These are phyloP conservation scores for Dactylonectria macrodidyma DNA, from an alignment of 2,329 filamentous ascomycete genomes.

Conservation along the genomic window DNA sequence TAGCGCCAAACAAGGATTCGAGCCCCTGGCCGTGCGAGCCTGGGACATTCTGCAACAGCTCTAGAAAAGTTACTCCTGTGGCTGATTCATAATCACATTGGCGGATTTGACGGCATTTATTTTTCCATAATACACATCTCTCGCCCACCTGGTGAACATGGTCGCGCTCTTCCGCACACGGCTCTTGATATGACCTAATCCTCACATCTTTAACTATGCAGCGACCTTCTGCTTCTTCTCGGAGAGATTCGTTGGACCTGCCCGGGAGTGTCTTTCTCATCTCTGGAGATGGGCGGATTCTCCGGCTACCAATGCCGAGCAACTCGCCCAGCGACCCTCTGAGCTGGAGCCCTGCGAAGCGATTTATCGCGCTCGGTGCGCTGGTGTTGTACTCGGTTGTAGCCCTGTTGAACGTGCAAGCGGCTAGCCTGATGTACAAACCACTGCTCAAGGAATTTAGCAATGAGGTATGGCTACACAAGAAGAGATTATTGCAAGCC, in stretches of 20 bases:
- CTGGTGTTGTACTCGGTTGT: constrained; percentile 3
- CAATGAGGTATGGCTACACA: neutral
- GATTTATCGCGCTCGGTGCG: neutral
- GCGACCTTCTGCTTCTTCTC: neutral
- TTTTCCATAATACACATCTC: neutral
- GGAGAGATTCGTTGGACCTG: neutral
- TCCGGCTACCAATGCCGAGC: constrained; percentile 17
- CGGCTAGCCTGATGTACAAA: neutral
- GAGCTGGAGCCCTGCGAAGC: constrained; percentile 8
- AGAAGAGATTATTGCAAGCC: neutral
- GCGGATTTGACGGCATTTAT: neutral
- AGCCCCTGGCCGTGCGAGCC: neutral
- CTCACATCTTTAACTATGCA: neutral
- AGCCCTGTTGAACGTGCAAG: neutral
- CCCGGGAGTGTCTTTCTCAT: constrained; percentile 14
- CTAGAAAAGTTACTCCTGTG: neutral
- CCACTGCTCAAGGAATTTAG: neutral
- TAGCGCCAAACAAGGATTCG: constrained; percentile 1
- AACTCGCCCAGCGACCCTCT: constrained; percentile 2
- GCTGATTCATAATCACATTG: neutral
- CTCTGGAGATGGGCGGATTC: neutral
- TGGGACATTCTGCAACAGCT: neutral
- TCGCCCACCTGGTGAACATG: neutral
- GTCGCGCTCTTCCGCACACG: neutral
- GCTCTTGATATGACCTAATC: neutral